phyloP scores from a whole-genome alignment of 2,329 filamentous ascomycete genomes.

The Myriosclerotinia duriaeana region DNA sequence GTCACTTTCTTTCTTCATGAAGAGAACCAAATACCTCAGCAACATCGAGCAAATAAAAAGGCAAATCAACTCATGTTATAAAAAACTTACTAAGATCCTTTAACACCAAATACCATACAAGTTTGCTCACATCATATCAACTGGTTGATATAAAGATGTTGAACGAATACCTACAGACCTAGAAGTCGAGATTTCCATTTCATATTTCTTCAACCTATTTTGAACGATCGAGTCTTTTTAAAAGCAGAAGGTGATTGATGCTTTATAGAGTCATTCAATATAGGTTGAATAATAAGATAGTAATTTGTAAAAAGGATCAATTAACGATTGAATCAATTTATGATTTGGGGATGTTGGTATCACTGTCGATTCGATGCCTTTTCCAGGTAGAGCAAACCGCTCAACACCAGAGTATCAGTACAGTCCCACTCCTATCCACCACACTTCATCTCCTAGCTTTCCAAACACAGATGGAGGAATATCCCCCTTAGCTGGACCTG shows the following conservation, averaged over 20 bases:
- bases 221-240: no score
- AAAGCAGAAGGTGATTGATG: no score
- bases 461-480: background rate
- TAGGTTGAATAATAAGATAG: no score
- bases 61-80: background rate
- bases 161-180: no score
- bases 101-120: background rate
- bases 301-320: no score
- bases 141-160: background rate
- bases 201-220: no score
- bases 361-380: background rate
- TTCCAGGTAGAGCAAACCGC: background rate
- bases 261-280: no score
- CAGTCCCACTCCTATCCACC: background rate
- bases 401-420: background rate
- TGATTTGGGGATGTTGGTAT: background rate
- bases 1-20: background rate
- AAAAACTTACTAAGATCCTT: background rate
- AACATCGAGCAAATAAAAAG: background rate
- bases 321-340: no score
- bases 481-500: background rate
- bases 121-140: background rate
- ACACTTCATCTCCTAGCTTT: background rate
- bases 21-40: background rate
- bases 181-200: no score